These are phyloP conservation scores for Cyclotella baltica DNA, from an alignment of 108 stramenopile species.

Conservation along the genomic window DNA sequence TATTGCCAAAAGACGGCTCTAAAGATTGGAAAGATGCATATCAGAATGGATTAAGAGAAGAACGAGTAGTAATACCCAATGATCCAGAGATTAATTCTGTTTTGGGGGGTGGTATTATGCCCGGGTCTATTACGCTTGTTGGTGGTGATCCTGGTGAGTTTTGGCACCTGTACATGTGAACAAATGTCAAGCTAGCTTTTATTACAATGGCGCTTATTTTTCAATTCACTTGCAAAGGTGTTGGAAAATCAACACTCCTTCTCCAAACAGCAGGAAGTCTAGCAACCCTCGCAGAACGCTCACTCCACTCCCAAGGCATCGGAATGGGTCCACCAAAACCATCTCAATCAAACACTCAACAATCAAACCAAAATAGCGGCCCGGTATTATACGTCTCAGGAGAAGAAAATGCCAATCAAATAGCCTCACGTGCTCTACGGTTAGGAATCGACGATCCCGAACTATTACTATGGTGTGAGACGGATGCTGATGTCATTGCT, in stretches of 20 bases:
- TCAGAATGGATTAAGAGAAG: constrained; percentile 30
- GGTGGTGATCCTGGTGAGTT: constrained; percentile 94
- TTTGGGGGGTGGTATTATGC: constrained; percentile 93
- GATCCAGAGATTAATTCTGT: constrained; percentile 90
- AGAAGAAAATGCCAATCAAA: constrained; percentile 94
- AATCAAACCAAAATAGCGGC: constrained; percentile 42
- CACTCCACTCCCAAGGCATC: constrained; percentile 51
- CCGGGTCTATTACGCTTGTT: constrained; percentile 86
- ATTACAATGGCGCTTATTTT: neutral
- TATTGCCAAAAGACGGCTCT: constrained; percentile 17
- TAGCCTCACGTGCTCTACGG: constrained; percentile 83
- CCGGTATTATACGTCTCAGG: constrained; percentile 94
- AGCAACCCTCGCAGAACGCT: constrained; percentile 59
- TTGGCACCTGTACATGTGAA: neutral
- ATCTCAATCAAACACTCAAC: constrained; percentile 16
- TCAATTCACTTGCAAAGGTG: constrained; percentile 15
- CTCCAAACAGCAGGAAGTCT: constrained; percentile 76
- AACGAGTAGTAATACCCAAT: constrained; percentile 65
- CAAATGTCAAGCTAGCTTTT: neutral
- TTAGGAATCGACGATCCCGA: constrained; percentile 69
- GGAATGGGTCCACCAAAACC: constrained; percentile 75
- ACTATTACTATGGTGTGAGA: constrained; percentile 72
- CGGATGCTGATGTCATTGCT: constrained; percentile 69
- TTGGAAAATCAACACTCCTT: constrained; percentile 72
- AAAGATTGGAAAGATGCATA: constrained; percentile 22